These are phyloP conservation scores for Coniosporium apollinis DNA, from an alignment of 495 filamentous ascomycete species.

Conservation along the genomic window DNA sequence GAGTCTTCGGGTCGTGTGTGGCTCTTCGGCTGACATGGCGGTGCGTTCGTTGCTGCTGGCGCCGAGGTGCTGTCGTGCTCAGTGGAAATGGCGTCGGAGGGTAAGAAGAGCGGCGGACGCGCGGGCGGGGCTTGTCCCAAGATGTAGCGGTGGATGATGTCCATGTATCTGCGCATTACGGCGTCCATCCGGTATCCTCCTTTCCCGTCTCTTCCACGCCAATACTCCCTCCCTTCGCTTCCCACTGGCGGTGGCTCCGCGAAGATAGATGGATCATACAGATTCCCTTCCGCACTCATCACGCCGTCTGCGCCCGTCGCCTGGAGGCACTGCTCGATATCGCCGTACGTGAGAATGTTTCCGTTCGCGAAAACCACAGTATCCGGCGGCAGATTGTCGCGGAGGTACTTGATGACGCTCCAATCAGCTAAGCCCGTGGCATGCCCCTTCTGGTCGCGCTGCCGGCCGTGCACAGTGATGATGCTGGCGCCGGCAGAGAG, in stretches of 20 bases:
- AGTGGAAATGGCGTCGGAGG: conserved; percentile 31
- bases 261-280: conserved; percentile 83
- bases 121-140: conserved; percentile 42
- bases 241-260: conserved; percentile 45
- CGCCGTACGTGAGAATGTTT: conserved; percentile 70
- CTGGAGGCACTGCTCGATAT: conserved; percentile 61
- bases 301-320: conserved; percentile 84
- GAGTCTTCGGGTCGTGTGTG: conserved; percentile 19
- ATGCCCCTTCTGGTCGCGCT: conserved; percentile 87
- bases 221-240: conserved; percentile 58
- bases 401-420: conserved; percentile 61
- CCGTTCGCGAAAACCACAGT: conserved; percentile 95
- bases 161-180: conserved; percentile 70
- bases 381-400: conserved; percentile 67
- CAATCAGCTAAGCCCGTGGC: conserved; percentile 90
- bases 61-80: not conserved
- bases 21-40: conserved; percentile 10
- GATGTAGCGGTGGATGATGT: conserved; percentile 68
- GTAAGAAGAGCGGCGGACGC: conserved; percentile 56
- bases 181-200: conserved; percentile 85
- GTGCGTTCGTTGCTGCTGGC: not conserved
- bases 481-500: conserved; percentile 80
- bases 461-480: conserved; percentile 78
- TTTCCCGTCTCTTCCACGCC: conserved; percentile 62
- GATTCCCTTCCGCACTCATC: conserved; percentile 90